Conservation (phyloP, 768 basidiomycete genomes). For the Mycena indigotica region DNA sequence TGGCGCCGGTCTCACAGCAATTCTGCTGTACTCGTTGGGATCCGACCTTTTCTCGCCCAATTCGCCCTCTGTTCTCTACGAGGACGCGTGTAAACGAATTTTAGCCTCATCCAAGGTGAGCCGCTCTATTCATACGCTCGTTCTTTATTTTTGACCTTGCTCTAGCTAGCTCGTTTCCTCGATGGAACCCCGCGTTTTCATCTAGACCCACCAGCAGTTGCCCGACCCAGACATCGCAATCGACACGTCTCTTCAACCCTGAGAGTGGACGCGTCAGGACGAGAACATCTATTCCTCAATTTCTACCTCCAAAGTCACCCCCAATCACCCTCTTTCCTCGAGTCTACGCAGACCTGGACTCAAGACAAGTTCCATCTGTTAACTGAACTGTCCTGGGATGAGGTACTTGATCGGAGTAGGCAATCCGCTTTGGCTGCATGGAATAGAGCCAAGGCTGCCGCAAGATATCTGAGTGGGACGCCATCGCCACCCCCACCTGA, state of each 20-base stretch:
- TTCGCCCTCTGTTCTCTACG: constrained; percentile 81
- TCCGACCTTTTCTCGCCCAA: constrained; percentile 88
- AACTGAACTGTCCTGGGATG: constrained; percentile 58
- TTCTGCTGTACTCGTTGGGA: constrained; percentile 77
- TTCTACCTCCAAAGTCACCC: constrained; percentile 75
- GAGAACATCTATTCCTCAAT: constrained; percentile 82
- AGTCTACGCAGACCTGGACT: constrained; percentile 46
- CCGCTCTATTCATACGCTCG: constrained; percentile 8
- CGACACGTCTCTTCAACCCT: constrained; percentile 81
- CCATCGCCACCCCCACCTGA: constrained; percentile 38
- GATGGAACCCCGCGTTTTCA: constrained; percentile 72
- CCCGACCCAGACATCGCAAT: constrained; percentile 80
- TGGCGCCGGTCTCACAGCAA: constrained; percentile 78
- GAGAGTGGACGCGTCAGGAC: constrained; percentile 68
- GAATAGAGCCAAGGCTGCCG: constrained; percentile 58
- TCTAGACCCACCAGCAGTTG: constrained; percentile 76
- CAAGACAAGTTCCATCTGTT: constrained; percentile 42
- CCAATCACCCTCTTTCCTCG: constrained; percentile 49
- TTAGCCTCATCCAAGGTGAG: constrained; percentile 48
- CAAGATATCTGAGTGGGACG: constrained; percentile 75
- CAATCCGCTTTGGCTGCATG: constrained; percentile 41
- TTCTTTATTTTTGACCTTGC: not conserved
- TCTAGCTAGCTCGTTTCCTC: constrained; percentile 70
- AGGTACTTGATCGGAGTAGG: constrained; percentile 50
- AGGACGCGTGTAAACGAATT: constrained; percentile 57